Conservation (phyloP, 2,329 filamentous ascomycete genomes). For the Colletotrichum sp. region DNA sequence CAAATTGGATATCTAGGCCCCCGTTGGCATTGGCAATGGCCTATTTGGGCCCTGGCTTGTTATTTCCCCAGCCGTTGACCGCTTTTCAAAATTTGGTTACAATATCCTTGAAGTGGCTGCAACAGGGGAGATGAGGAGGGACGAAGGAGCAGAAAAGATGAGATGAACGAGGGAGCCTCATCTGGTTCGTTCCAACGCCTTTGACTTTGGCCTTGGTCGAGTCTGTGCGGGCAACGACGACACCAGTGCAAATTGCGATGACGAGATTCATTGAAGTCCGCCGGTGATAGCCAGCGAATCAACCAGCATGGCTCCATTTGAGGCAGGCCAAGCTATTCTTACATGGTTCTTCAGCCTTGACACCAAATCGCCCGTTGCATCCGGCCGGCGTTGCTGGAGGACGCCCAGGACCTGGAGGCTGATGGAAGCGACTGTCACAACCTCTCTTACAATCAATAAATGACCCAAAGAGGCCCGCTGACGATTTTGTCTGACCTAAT, state of each 20-base stretch:
- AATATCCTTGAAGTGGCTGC: constrained; percentile 11
- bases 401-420: not conserved
- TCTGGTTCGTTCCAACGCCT: constrained; percentile 2
- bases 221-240: constrained; percentile 8
- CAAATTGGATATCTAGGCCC: not conserved
- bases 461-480: not conserved
- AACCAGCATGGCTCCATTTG: not conserved
- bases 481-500: constrained; percentile 1
- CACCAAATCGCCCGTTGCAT: not conserved
- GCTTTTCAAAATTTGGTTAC: not conserved
- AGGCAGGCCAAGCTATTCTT: not conserved
- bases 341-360: not conserved
- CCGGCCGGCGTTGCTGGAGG: not conserved
- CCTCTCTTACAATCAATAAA: constrained; percentile 3
- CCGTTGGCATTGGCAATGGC: not conserved
- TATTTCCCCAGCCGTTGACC: not conserved
- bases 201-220: not conserved
- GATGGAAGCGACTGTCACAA: not conserved
- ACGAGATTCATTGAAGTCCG: not conserved
- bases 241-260: not conserved
- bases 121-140: constrained; percentile 9
- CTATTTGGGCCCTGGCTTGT: not conserved
- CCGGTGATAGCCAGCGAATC: not conserved
- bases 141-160: constrained; percentile 1
- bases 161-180: constrained; percentile 16